Evolutionary conservation across 495 filamentous ascomycete genomes (phyloP).

Genomic region (Ascodesmis nigricans): DNA sequence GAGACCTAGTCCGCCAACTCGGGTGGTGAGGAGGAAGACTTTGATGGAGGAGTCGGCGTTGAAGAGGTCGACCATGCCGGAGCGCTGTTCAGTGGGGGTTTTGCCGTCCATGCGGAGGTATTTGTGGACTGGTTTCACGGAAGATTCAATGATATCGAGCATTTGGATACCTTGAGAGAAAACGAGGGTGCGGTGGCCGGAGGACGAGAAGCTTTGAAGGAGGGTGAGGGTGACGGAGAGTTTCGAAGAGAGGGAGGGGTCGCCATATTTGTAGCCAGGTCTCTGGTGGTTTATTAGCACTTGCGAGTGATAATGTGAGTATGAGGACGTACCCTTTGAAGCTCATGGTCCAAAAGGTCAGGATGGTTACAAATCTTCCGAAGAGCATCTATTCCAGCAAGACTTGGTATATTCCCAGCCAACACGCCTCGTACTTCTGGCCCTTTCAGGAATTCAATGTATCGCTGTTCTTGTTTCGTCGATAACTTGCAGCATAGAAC

Average conservation of each 20-base stretch:
- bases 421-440: slow-evolving; percentile 62
- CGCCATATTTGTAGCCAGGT: slow-evolving; percentile 48
- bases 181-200: slow-evolving; percentile 78
- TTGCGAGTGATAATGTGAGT: not conserved
- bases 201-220: slow-evolving; percentile 72
- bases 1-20: slow-evolving; percentile 79
- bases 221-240: slow-evolving; percentile 59
- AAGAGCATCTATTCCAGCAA: slow-evolving; percentile 75
- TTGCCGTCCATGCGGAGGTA: slow-evolving; percentile 85
- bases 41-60: slow-evolving; percentile 58
- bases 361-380: slow-evolving; percentile 97
- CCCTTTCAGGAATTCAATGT: slow-evolving; percentile 58
- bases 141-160: slow-evolving; percentile 76
- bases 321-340: slow-evolving; percentile 2
- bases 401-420: slow-evolving; percentile 46
- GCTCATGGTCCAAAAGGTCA: slow-evolving; percentile 49
- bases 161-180: slow-evolving; percentile 84
- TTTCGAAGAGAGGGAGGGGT: slow-evolving; percentile 58
- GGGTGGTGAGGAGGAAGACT: slow-evolving; percentile 82
- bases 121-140: slow-evolving; percentile 43
- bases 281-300: slow-evolving; percentile 23
- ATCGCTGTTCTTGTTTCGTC: slow-evolving; percentile 47
- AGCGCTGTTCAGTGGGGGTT: slow-evolving; percentile 62
- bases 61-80: slow-evolving; percentile 73
- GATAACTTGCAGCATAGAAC: slow-evolving; percentile 89